A percentile compares a stretch with the other conserved stretches of the same genome.
Conservation (phyloP, 306 rosid genomes). For the Acacia crassicarpa region DNA sequence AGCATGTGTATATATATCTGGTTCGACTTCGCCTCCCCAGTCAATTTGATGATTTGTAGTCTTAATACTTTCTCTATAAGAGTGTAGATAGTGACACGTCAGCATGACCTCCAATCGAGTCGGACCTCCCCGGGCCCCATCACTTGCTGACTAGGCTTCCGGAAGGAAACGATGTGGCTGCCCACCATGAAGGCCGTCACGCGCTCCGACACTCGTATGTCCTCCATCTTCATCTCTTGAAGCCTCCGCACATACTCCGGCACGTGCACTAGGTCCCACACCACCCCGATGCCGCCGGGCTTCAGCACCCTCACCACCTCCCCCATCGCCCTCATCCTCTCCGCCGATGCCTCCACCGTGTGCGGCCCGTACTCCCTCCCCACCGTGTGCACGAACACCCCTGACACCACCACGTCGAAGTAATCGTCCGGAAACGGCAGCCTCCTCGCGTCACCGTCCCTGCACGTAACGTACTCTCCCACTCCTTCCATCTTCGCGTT, state of each 20-base stretch:
- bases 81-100: not conserved
- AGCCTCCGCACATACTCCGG: constrained; percentile 85
- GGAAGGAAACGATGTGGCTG: constrained; percentile 90
- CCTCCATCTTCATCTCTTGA: constrained; percentile 94
- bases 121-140: constrained; percentile 82
- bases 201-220: constrained; percentile 77
- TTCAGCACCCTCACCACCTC: constrained; percentile 90
- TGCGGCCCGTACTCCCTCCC: constrained; percentile 83
- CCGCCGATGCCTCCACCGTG: constrained; percentile 92
- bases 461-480: constrained; percentile 92
- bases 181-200: constrained; percentile 94
- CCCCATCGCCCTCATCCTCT: constrained; percentile 90
- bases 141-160: constrained; percentile 76
- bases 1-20: constrained; percentile 25
- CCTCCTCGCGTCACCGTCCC: constrained; percentile 85
- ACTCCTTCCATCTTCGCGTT: constrained; percentile 86
- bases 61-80: not conserved
- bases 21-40: constrained; percentile 90
- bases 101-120: constrained; percentile 80
- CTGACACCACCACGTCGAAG: constrained; percentile 96
- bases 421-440: constrained; percentile 85
- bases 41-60: not conserved
- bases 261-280: constrained; percentile 96
- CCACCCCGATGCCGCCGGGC: constrained; percentile 82
- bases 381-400: constrained; percentile 86